Percentiles rank a stretch among this genome's conserved stretches.
phyloP scores from a whole-genome alignment of 2,329 filamentous ascomycete genomes.

The Neofusicoccum laricinum region DNA sequence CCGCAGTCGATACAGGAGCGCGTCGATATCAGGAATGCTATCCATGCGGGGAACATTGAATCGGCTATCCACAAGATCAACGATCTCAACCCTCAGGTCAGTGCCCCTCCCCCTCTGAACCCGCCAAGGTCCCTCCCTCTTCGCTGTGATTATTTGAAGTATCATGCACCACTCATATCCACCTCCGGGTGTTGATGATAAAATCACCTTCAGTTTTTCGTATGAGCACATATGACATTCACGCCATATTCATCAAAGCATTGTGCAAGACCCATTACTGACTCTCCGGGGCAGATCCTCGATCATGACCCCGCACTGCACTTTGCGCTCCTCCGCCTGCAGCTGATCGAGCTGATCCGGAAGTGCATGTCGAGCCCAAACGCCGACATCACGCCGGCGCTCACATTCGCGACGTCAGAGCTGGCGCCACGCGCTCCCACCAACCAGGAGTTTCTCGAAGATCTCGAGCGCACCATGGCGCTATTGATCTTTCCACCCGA shows the following conservation, averaged over 20 bases:
- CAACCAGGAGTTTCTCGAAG: constrained; percentile 75
- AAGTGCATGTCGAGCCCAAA: constrained; percentile 63
- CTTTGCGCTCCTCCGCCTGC: constrained; percentile 84
- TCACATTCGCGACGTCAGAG: constrained; percentile 84
- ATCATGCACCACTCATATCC: constrained; percentile 99
- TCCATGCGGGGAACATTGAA: constrained; percentile 82
- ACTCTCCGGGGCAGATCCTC: constrained; percentile 63
- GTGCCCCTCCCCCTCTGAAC: constrained; percentile 31
- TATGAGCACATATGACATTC: constrained; percentile 61
- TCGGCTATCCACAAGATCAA: constrained; percentile 84
- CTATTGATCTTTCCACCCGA: constrained; percentile 85
- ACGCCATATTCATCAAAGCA: background rate
- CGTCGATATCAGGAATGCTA: constrained; percentile 79
- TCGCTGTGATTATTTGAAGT: constrained; percentile 90
- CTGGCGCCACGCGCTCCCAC: constrained; percentile 83
- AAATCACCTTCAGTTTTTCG: constrained; percentile 77
- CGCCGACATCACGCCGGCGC: constrained; percentile 72
- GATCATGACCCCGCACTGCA: constrained; percentile 80
- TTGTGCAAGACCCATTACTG: constrained; percentile 20
- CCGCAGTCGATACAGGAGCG: constrained; percentile 71
- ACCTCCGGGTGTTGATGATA: constrained; percentile 83
- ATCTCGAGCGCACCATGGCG: constrained; percentile 90
- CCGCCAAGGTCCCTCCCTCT: constrained; percentile 3
- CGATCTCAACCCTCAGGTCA: constrained; percentile 85
- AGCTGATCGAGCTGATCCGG: constrained; percentile 91